Evolutionary conservation across 2,329 filamentous ascomycete species (phyloP), one percentile per base, ranked within the genome.

Genomic region (Coniochaeta hoffmannii): DNA sequence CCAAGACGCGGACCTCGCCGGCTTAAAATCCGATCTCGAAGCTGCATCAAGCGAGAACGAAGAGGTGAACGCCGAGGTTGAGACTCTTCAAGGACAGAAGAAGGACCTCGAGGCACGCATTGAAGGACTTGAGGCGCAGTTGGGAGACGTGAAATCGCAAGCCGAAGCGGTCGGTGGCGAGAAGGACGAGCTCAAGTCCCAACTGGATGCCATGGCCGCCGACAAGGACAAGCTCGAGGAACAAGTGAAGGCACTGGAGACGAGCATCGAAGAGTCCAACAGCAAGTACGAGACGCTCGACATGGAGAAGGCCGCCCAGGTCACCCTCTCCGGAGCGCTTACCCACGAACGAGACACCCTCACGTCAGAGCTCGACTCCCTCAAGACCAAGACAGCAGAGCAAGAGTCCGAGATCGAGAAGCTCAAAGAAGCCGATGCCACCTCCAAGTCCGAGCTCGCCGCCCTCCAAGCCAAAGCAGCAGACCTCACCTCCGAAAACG

Each of bases 31-130:
- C 19, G 57, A 54, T 11, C 53, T 57, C 31, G 62, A 66, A 44
- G 56, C 50, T 49, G 62, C 64, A 26, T 57, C 55, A 10, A 50
- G 54, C n/a, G 62, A 64, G 53, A 51, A 51, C 28, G n/a, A 22
- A 6, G 49, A 51, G 19, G 11, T 51, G 4, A 15, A 51, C 28
- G n/a, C 49, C 3, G 15, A 51, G 28, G 7, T 51, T n/a, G 31
- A 51, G 2, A 34, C 49, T 3, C 49, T 51, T 3, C 28, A 51
- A 11, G 15, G 10, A 8, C 28, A 51, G 17, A 51, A 34, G 19
- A 6, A 19, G 7, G 49, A 34, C n/a, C 28, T 34, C 15, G 49
- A 51, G 10, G 11, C 26, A 14, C 28, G 31, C 11, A 19, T 51
- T 19, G 30, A 51, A 12, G n/a, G 19, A 9, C 26, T 51, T 11